phyloP scores from a whole-genome alignment of 768 basidiomycete species.

The Phanerodontia chrysosporium region DNA sequence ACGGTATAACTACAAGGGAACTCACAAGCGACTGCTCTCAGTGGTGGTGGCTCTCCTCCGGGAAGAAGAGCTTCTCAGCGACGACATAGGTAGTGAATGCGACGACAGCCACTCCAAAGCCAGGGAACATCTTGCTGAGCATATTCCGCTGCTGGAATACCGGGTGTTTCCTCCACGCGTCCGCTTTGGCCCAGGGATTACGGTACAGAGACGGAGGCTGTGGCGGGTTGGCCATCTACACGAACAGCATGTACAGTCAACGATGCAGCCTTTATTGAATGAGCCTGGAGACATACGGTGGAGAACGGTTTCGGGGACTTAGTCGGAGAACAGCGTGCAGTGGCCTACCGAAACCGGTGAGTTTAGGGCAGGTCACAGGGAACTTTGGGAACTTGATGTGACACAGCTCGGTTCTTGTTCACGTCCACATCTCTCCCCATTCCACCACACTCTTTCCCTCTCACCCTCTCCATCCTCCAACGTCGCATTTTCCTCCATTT shows the following conservation, averaged over 20 bases:
- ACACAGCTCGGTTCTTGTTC: conserved; percentile 21
- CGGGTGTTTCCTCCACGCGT: conserved; percentile 90
- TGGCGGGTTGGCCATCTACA: conserved; percentile 45
- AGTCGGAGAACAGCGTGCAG: conserved; percentile 1
- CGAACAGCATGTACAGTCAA: neutral
- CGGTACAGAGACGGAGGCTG: conserved; percentile 62
- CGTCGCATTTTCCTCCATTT: neutral
- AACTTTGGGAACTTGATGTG: conserved; percentile 33
- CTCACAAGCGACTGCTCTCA: neutral
- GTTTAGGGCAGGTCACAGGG: conserved; percentile 57
- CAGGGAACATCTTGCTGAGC: conserved; percentile 90
- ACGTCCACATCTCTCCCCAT: conserved; percentile 1
- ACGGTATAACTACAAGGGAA: neutral
- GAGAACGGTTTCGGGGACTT: neutral
- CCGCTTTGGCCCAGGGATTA: conserved; percentile 92
- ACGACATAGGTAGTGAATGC: conserved; percentile 91
- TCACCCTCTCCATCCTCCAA: conserved; percentile 3
- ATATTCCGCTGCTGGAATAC: conserved; percentile 83
- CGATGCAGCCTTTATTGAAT: neutral
- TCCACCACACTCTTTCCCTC: conserved; percentile 18
- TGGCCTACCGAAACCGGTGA: conserved; percentile 22
- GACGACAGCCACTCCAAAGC: conserved; percentile 88
- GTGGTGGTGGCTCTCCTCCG: conserved; percentile 17
- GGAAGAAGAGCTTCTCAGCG: conserved; percentile 67
- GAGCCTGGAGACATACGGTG: neutral